Evolutionary conservation across 441 rosid genomes (phyloP), one percentile per base, ranked within the genome.

Genomic region (Manihot esculenta): DNA sequence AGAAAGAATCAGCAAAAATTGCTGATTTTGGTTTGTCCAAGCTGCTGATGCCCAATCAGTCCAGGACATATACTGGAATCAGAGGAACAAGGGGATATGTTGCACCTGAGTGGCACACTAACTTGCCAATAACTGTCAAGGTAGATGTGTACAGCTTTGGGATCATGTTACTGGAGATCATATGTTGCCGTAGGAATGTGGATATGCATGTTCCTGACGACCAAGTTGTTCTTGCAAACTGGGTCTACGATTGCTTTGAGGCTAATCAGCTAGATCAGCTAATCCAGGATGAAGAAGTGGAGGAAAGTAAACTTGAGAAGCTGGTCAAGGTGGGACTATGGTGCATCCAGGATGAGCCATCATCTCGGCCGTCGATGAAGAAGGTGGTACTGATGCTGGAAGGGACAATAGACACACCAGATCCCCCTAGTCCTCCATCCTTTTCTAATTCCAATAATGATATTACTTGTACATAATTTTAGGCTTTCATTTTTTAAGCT

Each of bases 311-410:
- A 21, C 5, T 60, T n/a, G 72, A 61, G 47, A 74, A 38, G 47
- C 27, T 68, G 45, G 68, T 74, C 2, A 53, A 23, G 3, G 50
- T 74, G 18, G 77, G 60, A 17, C 72, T 74, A 24, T 74, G 72
- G 77, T 74, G 72, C 48, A 74, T 74, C 67, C 72, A 67, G 27
- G 83, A 82, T 7, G 85, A 84, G 1, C 81, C 84, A 13, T 41
- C 41, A 30, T 8, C 59, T 14, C 80, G 84, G 30, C 84, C 82
- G 21, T 70, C 68, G 9, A 80, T 82, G 85, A 84, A 78, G 58
- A 76, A 67, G 35, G 87, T 84, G 41, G 65, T 76, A 1, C 49
- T 79, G 65, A 84, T 79, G 84, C 20, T 84, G 65, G 84, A 84
- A 72, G 85, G 81, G 10, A 66, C 64, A 0, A 58, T 73, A 26